phyloP scores from a whole-genome alignment of 2,329 filamentous ascomycete genomes.

The Diaporthe australafricana region DNA sequence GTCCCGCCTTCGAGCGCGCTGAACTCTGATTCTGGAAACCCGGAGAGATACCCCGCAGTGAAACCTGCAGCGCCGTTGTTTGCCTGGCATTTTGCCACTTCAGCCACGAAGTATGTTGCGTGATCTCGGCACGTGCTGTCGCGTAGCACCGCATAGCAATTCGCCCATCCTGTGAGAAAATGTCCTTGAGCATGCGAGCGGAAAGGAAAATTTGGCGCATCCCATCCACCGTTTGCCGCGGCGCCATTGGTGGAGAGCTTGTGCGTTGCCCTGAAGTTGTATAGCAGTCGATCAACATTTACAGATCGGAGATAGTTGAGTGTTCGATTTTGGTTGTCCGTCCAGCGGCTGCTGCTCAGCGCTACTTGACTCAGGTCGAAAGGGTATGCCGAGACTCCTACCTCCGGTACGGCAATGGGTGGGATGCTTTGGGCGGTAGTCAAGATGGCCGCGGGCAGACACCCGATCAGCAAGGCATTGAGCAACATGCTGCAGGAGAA shows the following conservation, averaged over 20 bases:
- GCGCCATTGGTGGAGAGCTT: constrained; percentile 59
- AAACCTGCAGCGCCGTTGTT: constrained; percentile 61
- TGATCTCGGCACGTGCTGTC: constrained; percentile 57
- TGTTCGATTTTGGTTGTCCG: constrained; percentile 57
- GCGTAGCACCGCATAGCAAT: constrained; percentile 40
- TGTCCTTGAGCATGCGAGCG: constrained; percentile 63
- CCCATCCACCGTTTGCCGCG: constrained; percentile 61
- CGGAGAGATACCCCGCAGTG: constrained; percentile 58
- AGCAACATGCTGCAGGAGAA: not conserved
- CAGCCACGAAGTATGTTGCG: constrained; percentile 58
- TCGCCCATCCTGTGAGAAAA: constrained; percentile 60
- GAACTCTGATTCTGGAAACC: constrained; percentile 65
- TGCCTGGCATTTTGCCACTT: constrained; percentile 61
- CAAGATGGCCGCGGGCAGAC: not conserved
- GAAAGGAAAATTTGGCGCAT: constrained; percentile 65
- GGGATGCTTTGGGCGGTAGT: constrained; percentile 11
- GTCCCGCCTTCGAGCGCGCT: constrained; percentile 55
- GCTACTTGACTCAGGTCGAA: constrained; percentile 55
- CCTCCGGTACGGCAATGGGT: constrained; percentile 7
- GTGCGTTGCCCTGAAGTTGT: constrained; percentile 61
- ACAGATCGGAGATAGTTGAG: constrained; percentile 58
- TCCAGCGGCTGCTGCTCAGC: constrained; percentile 52
- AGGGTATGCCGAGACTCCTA: constrained; percentile 7
- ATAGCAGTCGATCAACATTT: constrained; percentile 58
- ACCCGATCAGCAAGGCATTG: not conserved